Percentiles rank a stretch among this genome's conserved stretches.
Evolutionary conservation across 192 early-diverging fungal species (phyloP).

Genomic region (Linnemannia elongata): DNA sequence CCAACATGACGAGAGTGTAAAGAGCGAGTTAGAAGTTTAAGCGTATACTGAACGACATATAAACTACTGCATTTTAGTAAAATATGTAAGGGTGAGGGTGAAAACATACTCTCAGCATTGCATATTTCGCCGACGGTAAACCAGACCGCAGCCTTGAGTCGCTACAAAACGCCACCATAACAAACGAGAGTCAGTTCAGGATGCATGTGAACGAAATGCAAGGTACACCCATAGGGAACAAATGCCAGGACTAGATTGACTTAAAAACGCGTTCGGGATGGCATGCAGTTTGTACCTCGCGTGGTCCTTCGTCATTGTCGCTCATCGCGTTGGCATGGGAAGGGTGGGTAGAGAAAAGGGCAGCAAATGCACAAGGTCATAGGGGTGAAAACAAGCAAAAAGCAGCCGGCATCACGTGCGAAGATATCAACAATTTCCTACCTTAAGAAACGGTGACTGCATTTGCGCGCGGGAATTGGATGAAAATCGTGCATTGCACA

Average conservation of each 20-base stretch:
- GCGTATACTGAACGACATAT: too few relatives aligned
- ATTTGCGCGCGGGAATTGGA: too few relatives aligned
- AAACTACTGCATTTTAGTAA: too few relatives aligned
- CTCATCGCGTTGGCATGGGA: slow-evolving; percentile 17
- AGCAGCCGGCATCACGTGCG: slow-evolving; percentile 8
- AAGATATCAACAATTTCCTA: too few relatives aligned
- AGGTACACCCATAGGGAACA: too few relatives aligned
- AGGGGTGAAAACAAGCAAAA: background rate
- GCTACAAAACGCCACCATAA: slow-evolving; percentile 29
- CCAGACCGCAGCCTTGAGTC: slow-evolving; percentile 61
- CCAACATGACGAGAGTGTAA: background rate
- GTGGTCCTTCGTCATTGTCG: slow-evolving; percentile 37
- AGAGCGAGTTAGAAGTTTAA: background rate
- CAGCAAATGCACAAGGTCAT: background rate
- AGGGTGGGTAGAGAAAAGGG: background rate
- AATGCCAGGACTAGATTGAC: background rate
- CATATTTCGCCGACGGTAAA: slow-evolving; percentile 58
- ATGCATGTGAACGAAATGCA: background rate
- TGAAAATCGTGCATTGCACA: too few relatives aligned
- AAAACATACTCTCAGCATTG: slow-evolving; percentile 42
- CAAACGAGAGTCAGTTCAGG: too few relatives aligned
- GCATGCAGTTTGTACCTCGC: slow-evolving; percentile 28
- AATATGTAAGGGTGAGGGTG: too few relatives aligned
- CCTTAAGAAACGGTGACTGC: too few relatives aligned
- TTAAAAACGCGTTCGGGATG: background rate